Base-by-base conservation (phyloP, 371 early-diverging fungal species). In the Mortierella sp. region DNA sequence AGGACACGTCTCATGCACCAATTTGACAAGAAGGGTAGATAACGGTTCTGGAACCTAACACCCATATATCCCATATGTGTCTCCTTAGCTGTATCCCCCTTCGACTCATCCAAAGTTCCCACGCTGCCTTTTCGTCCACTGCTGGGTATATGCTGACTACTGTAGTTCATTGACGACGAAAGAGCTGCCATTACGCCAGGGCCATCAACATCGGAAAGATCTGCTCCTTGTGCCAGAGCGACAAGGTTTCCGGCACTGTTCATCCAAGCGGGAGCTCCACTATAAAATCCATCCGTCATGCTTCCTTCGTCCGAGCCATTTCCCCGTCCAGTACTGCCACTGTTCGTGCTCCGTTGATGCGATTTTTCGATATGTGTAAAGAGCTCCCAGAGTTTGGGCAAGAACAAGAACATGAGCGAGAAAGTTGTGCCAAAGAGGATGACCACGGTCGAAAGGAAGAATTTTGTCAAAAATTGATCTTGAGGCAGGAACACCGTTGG, bases 1-100 rank as follows among this genome's bases (percentile, higher is more conserved):
- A 84, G 82, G 32, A 87, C 78, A 19, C 85, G 84, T 39, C 81
- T 76, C 88, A 87, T 87, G 34, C 84, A 72, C 88, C 88, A 87
- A 24, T 80, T 85, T 0, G 88, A 79, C 26, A 87, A 59, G 42
- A 81, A 82, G 3, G 86, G 83, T 30, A 86, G 79, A 50, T 83
- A 87, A 0, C 88, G 84, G 70, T 82, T 76, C 32, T 83, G 84
- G 28, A 81, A 80, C 28, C 83, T 80, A 19, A 84, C 70, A 1
- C 86, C 85, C 82, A 85, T 83, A 26, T 82, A 81, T 0, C 85
- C 88, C 79, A 84, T 82, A 51, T 87, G 86, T 19, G 80, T 79
- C 53, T 87, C 87, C 55, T 69, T 69, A 15, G 64, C 42, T 9
- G 70, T 69, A 23, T 69, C 69, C 2, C 59, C 65, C 19, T 69